Conservation (phyloP, 2,329 filamentous ascomycete species). For the Cytospora paraplurivora region DNA sequence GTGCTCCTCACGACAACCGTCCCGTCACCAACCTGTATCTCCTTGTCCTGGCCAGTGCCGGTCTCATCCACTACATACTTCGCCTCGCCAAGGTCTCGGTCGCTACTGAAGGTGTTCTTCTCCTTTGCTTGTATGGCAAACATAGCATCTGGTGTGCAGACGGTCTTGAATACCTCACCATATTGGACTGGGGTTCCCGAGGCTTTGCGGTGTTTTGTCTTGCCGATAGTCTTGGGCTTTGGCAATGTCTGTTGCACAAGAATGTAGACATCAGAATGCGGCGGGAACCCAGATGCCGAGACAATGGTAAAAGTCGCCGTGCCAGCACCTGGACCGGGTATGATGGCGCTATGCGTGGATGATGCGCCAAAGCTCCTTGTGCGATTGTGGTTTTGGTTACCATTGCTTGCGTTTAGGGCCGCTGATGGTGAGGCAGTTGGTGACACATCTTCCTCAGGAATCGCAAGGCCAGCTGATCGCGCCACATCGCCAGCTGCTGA, state of each 20-base stretch:
- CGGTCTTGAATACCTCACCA: conserved; percentile 77
- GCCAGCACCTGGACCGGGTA: conserved; percentile 65
- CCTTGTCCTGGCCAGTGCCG: conserved; percentile 68
- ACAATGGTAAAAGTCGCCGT: conserved; percentile 80
- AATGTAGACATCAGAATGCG: conserved; percentile 77
- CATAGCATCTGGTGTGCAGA: conserved; percentile 77
- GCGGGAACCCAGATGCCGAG: conserved; percentile 75
- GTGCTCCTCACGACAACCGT: conserved; percentile 72
- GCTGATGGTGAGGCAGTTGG: conserved; percentile 38
- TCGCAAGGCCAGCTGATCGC: conserved; percentile 44
- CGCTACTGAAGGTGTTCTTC: conserved; percentile 80
- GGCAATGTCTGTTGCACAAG: conserved; percentile 66
- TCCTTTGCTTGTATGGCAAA: conserved; percentile 87
- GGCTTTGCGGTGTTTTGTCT: conserved; percentile 88
- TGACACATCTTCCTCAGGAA: conserved; percentile 38
- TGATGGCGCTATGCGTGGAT: conserved; percentile 66
- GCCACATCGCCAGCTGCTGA: conserved; percentile 41
- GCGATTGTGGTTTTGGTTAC: conserved; percentile 52
- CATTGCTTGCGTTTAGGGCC: conserved; percentile 36
- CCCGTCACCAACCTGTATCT: conserved; percentile 72
- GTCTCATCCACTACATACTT: conserved; percentile 91
- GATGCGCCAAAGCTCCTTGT: conserved; percentile 64
- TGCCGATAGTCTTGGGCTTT: conserved; percentile 80
- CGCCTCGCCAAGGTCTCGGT: conserved; percentile 81
- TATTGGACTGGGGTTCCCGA: conserved; percentile 66